phyloP scores from a whole-genome alignment of 2,329 filamentous ascomycete genomes.

The Talaromyces sp. region DNA sequence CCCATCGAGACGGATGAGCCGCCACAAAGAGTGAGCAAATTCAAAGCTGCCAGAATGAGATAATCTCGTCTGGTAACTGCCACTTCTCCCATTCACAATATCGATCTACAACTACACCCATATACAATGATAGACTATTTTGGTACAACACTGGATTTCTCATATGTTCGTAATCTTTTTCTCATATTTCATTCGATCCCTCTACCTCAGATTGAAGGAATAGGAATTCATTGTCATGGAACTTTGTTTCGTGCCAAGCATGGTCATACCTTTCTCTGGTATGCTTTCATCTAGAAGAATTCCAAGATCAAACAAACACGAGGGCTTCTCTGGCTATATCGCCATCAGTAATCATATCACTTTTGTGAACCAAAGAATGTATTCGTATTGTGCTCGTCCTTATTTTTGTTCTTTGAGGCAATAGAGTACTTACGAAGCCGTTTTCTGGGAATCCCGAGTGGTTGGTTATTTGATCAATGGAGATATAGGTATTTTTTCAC shows the following conservation, averaged over 20 bases:
- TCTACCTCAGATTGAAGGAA: not conserved
- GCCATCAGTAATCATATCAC: slow-evolving; percentile 6
- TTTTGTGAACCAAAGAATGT: not conserved
- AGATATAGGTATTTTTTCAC: slow-evolving; percentile 20
- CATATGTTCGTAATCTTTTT: slow-evolving; percentile 7
- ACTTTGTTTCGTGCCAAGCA: not conserved
- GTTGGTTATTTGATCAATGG: slow-evolving; percentile 11
- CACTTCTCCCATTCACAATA: not conserved
- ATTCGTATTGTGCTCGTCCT: slow-evolving; percentile 18
- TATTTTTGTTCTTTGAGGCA: not conserved
- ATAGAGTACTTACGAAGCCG: slow-evolving; percentile 19
- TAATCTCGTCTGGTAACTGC: not conserved
- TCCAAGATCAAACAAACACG: slow-evolving; percentile 19
- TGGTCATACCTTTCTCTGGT: slow-evolving; percentile 12
- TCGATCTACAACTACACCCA: not conserved
- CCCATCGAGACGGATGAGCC: slow-evolving; percentile 67
- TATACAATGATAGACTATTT: not conserved
- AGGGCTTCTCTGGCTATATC: slow-evolving; percentile 22
- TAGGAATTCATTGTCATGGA: slow-evolving; percentile 13
- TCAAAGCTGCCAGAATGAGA: slow-evolving; percentile 50
- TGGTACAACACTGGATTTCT: not conserved
- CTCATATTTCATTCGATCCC: slow-evolving; percentile 9
- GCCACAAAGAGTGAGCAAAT: slow-evolving; percentile 48
- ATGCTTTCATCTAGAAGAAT: slow-evolving; percentile 4
- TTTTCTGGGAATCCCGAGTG: not conserved